Evolutionary conservation across 108 stramenopile species (phyloP), one percentile per base, ranked within the genome.

Genomic region (Cylindrotheca closterium): DNA sequence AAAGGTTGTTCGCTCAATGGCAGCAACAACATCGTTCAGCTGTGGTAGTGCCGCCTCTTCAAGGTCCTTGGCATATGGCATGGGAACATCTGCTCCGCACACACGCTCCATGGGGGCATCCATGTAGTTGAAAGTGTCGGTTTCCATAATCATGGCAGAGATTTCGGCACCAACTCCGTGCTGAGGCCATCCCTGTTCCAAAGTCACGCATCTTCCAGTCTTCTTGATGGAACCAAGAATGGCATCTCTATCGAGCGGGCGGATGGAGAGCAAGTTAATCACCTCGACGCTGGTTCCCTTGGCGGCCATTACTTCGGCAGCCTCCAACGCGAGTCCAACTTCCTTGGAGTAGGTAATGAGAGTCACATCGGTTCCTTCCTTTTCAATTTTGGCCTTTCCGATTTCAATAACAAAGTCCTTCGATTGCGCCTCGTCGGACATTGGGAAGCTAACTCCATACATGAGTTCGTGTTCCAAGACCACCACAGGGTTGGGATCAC

Each of bases 101-200:
- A 99, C 89, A 51, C 99, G 88, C 65, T 98, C 96, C 77, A 96
- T 79, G 28, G 99, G 99, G 3, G 99, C 99, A 87, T 99, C 99
- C 77, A 99, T 82, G 84, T 96, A 97, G 81, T 99, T 98, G 63
- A 99, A 99, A 25, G 96, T 96, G 65, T 97, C 96, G 17, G 93
- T 83, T 81, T 98, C 98, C 84, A 94, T 92, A 62, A 98, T 68
- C 67, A 96, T 83, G 65, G 96, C 96, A 37, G 93, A 89, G 81
- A 99, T 98, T 68, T 99, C 98, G 7, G 97, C 90, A 30, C 95
- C 94, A 57, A 99, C 86, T 51, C 98, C 99, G 63, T 92, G 93
- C 79, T 99, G 99, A 37, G 95, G 95, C 94, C 94, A 96, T 49
- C 99, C 99, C 60, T 96, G 97, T 80, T 99, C 99, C 47, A 99